A percentile compares a stretch with the other conserved stretches of the same genome.
phyloP scores from a whole-genome alignment of 306 rosid genomes.

The Lagenaria siceraria region DNA sequence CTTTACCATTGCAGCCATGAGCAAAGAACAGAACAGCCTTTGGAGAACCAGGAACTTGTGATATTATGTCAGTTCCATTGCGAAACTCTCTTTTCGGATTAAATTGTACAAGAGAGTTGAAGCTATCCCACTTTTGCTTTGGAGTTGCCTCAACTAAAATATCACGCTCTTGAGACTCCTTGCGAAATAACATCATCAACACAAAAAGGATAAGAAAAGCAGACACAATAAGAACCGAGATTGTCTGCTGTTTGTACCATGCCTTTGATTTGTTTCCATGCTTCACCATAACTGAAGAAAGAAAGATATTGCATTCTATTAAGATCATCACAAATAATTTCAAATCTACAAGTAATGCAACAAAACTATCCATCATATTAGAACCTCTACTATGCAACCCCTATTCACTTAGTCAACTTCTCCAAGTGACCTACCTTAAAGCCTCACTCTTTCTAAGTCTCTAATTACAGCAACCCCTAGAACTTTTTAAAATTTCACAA shows the following conservation, averaged over 20 bases:
- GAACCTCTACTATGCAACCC: neutral
- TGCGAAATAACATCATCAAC: constrained; percentile 16
- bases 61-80: constrained; percentile 68
- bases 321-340: neutral
- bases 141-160: constrained; percentile 17
- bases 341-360: neutral
- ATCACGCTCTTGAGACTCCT: constrained; percentile 12
- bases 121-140: constrained; percentile 46
- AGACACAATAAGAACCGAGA: constrained; percentile 23
- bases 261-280: constrained; percentile 44
- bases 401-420: neutral
- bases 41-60: constrained; percentile 79
- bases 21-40: constrained; percentile 81
- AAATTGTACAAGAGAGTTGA: constrained; percentile 36
- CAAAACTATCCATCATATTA: neutral
- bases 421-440: neutral
- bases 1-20: constrained; percentile 74
- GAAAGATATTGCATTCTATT: neutral
- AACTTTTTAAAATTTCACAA: neutral
- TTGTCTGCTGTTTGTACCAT: constrained; percentile 15
- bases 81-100: constrained; percentile 41
- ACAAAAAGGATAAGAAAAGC: constrained; percentile 25
- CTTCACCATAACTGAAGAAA: constrained; percentile 52
- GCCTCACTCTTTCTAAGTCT: neutral
- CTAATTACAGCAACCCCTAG: neutral